Evolutionary conservation across 2,329 filamentous ascomycete genomes (phyloP), one percentile per base, ranked within the genome.

Genomic region (Pyrenophora seminiperda): DNA sequence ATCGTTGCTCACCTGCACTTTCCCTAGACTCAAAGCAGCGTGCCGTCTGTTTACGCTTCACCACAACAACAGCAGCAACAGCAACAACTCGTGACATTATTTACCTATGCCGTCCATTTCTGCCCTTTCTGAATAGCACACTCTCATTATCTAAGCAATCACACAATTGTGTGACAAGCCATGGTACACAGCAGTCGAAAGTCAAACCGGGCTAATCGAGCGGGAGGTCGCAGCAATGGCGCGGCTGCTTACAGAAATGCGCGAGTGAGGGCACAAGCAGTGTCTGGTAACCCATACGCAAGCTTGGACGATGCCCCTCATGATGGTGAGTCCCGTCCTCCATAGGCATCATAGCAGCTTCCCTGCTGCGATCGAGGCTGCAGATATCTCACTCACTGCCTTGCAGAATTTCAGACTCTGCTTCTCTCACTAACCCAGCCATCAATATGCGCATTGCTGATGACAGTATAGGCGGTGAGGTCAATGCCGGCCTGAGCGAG

Each of bases 401-500:
- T 7, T 24, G 13, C 3, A 3, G 24, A 42, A 29, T 14, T 31
- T 7, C 4, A 1, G 5, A 7, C 27, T 20, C 13, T n/a, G 4
- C 39, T 17, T 29, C 1, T 18, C 18, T 20, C 15, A n/a, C 5
- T n/a, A 5, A 31, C 5, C 13, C 27, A 24, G 10, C 9, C 24
- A 7, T 18, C 9, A n/a, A 3, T 1, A 47, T 50, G 44, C 18
- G 20, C 7, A 18, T 37, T 9, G n/a, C 54, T 61, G 13, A 61
- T 24, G 6, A 4, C 3, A 36, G 7, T 3, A 13, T 24, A 64
- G 62, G 51, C 42, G 58, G 50, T 5, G 54, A 66, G 18, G 18
- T 58, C 27, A 61, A 67, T 32, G 53, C 55, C 10, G 39, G 56
- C 29, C 36, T 66, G 9, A 32, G 39, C 0, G 61, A 66, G 50